Percentiles rank a stretch among this genome's conserved stretches.
Conservation (phyloP, 768 basidiomycete genomes). For the Podaxis sp. region DNA sequence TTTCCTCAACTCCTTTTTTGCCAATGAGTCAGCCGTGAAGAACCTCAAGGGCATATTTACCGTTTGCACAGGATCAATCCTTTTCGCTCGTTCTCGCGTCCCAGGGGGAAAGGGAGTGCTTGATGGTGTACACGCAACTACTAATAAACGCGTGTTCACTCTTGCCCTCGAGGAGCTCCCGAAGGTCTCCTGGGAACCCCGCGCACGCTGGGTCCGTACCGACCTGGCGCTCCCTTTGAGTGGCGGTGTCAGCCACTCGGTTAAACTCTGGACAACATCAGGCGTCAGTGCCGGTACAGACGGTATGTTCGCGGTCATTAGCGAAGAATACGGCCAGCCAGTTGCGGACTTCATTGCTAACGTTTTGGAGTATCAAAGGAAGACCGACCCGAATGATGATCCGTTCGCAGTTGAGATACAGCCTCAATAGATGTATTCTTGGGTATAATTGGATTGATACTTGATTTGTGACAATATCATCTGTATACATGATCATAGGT, state of each 20-base stretch:
- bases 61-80: conserved; percentile 42
- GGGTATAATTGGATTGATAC: background rate
- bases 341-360: conserved; percentile 30
- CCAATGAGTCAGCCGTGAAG: background rate
- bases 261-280: conserved; percentile 48
- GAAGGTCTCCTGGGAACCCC: conserved; percentile 41
- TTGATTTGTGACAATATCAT: background rate
- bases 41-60: conserved; percentile 28
- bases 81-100: conserved; percentile 32
- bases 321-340: conserved; percentile 35
- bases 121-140: conserved; percentile 43
- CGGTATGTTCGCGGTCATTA: conserved; percentile 36
- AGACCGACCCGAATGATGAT: conserved; percentile 36
- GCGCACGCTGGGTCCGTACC: conserved; percentile 42
- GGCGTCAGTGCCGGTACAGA: conserved; percentile 49
- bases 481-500: conserved; percentile 6
- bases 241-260: conserved; percentile 27
- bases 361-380: conserved; percentile 39
- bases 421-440: background rate
- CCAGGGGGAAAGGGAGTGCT: conserved; percentile 26
- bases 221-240: conserved; percentile 2
- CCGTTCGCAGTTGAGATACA: conserved; percentile 32
- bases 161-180: conserved; percentile 24
- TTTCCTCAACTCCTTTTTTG: conserved; percentile 26
- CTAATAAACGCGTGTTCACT: conserved; percentile 39